A percentile compares a stretch with the other conserved stretches of the same genome.
These are phyloP conservation scores for Backusella liffmaniae DNA, from an alignment of 192 early-diverging fungal species.

Conservation along the genomic window DNA sequence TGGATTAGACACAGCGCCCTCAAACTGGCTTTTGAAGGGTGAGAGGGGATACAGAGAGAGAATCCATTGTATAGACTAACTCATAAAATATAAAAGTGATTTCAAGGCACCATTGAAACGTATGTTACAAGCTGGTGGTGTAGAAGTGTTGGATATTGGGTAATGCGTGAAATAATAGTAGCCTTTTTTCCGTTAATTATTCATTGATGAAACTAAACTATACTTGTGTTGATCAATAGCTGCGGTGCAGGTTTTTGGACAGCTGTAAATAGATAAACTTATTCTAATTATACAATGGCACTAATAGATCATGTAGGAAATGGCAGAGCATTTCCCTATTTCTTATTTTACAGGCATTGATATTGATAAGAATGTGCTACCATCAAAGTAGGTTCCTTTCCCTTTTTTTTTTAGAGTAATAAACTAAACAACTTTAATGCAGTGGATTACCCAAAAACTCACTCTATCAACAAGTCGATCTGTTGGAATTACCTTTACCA, in stretches of 20 bases:
- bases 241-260: conserved; percentile 26
- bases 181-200: not conserved
- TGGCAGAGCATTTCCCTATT: conserved; percentile 12
- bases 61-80: not conserved
- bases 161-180: not conserved
- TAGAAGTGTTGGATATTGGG: conserved; percentile 31
- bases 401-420: not conserved
- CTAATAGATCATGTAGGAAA: conserved; percentile 13
- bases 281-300: not conserved
- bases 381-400: not conserved
- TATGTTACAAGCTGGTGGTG: conserved; percentile 15
- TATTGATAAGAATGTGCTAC: conserved; percentile 21
- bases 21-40: conserved; percentile 27
- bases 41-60: not conserved
- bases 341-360: conserved; percentile 28
- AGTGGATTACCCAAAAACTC: conserved; percentile 8
- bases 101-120: conserved; percentile 22
- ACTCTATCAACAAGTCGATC: conserved; percentile 13
- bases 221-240: not conserved
- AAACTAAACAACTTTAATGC: not conserved
- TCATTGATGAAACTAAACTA: not conserved
- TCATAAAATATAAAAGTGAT: conserved; percentile 1
- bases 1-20: conserved; percentile 21
- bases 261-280: conserved; percentile 8
- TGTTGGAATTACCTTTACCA: conserved; percentile 14